Evolutionary conservation across 164 flowering plant genomes (phyloP).

Genomic region (Vitis cinerea): DNA sequence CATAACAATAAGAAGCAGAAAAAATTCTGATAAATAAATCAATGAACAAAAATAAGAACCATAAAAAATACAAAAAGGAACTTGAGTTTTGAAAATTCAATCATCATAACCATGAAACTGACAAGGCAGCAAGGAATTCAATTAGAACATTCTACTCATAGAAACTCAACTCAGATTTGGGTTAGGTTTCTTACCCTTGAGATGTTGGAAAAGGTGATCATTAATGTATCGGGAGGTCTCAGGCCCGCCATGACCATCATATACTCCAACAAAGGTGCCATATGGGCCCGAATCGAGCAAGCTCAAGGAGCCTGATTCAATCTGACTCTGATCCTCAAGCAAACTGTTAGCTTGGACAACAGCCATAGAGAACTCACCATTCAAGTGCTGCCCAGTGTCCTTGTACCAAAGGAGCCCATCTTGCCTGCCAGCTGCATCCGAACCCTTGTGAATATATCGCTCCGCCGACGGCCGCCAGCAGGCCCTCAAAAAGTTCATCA

Average conservation of each 20-base stretch:
- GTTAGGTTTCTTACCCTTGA: constrained; percentile 34
- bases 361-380: constrained; percentile 60
- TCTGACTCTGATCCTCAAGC: constrained; percentile 67
- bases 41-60: not conserved
- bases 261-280: constrained; percentile 57
- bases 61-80: not conserved
- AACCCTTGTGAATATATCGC: constrained; percentile 20
- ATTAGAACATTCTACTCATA: not conserved
- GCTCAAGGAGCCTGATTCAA: constrained; percentile 57
- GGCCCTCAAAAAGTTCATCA: constrained; percentile 50
- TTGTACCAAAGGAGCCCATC: constrained; percentile 66
- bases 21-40: not conserved
- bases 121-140: not conserved
- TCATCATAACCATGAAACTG: too few species aligned
- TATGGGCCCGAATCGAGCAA: constrained; percentile 47
- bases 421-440: constrained; percentile 47
- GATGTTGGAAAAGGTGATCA: constrained; percentile 48
- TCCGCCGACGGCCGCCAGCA: constrained; percentile 43
- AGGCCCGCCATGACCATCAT: constrained; percentile 74
- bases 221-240: constrained; percentile 51
- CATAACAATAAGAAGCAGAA: not conserved
- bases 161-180: too few species aligned
- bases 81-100: too few species aligned
- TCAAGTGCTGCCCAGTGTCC: constrained; percentile 48
- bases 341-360: constrained; percentile 63